These are phyloP conservation scores for Malassezia globosa DNA, from an alignment of 1,284 basidiomycete genomes.

Conservation along the genomic window DNA sequence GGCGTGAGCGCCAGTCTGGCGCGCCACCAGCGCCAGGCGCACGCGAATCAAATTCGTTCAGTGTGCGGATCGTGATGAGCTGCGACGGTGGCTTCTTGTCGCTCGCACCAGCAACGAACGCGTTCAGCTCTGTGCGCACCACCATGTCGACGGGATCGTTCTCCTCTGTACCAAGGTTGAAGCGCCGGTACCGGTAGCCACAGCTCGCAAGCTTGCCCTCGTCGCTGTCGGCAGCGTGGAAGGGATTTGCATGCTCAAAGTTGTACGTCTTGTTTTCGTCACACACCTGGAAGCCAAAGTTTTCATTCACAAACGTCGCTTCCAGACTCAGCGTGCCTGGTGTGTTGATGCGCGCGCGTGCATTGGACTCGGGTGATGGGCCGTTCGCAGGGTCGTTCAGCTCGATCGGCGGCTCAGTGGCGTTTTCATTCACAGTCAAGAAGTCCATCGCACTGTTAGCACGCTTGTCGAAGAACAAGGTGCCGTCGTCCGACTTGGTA, in stretches of 20 bases:
- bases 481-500: slow-evolving; percentile 71
- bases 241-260: slow-evolving; percentile 54
- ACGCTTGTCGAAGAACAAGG: slow-evolving; percentile 93
- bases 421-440: slow-evolving; percentile 97
- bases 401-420: slow-evolving; percentile 85
- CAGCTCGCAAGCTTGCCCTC: slow-evolving; percentile 71
- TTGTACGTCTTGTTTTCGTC: slow-evolving; percentile 56
- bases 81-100: slow-evolving; percentile 23
- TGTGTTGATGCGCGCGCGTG: slow-evolving; percentile 64
- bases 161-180: slow-evolving; percentile 86
- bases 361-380: slow-evolving; percentile 26
- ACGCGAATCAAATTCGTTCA: slow-evolving; percentile 95
- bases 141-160: slow-evolving; percentile 66
- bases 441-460: slow-evolving; percentile 84
- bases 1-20: slow-evolving; percentile 89
- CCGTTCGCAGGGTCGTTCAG: slow-evolving; percentile 58
- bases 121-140: slow-evolving; percentile 92
- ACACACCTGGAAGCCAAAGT: slow-evolving; percentile 93
- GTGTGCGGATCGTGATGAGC: slow-evolving; percentile 67
- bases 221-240: slow-evolving; percentile 78
- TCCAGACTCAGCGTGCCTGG: slow-evolving; percentile 88
- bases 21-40: slow-evolving; percentile 80
- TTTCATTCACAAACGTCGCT: slow-evolving; percentile 98
- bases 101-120: slow-evolving; percentile 53
- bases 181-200: slow-evolving; percentile 90